phyloP scores from a whole-genome alignment of 1,284 basidiomycete species.

The Cryptococcus jaspeensis region DNA sequence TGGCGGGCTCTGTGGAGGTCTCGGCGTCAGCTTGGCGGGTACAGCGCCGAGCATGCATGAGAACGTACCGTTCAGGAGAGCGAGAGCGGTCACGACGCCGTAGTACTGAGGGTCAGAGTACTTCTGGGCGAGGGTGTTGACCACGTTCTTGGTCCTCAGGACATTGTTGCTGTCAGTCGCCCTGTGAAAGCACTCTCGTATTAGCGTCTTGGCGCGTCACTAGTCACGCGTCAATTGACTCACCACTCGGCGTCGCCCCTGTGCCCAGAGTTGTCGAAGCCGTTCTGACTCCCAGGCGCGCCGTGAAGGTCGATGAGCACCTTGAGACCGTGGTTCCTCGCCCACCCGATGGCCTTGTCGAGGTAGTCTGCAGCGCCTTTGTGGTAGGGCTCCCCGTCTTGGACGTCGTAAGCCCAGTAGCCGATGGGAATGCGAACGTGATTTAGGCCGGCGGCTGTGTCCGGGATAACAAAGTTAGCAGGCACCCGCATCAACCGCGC shows the following conservation, averaged over 20 bases:
- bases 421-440: constrained; percentile 78
- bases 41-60: too few relatives aligned
- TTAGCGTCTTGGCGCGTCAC: background rate
- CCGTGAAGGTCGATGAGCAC: constrained; percentile 69
- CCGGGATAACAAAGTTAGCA: background rate
- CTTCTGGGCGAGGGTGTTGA: constrained; percentile 29
- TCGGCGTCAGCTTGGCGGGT: background rate
- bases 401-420: constrained; percentile 81
- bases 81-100: constrained; percentile 61
- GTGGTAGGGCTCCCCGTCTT: constrained; percentile 76
- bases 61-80: constrained; percentile 47
- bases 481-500: background rate
- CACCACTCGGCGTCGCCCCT: constrained; percentile 65
- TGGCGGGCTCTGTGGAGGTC: constrained; percentile 64
- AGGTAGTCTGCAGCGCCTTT: constrained; percentile 64
- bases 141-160: constrained; percentile 53
- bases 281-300: constrained; percentile 76
- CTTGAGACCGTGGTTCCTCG: constrained; percentile 69
- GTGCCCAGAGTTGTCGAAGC: constrained; percentile 79
- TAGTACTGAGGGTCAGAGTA: constrained; percentile 53
- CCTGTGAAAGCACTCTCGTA: constrained; percentile 5
- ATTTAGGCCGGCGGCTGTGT: constrained; percentile 62
- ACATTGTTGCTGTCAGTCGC: constrained; percentile 31
- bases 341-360: constrained; percentile 71
- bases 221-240: background rate